Conservation (phyloP, 164 flowering plant genomes). For the Aristolochia californica region DNA sequence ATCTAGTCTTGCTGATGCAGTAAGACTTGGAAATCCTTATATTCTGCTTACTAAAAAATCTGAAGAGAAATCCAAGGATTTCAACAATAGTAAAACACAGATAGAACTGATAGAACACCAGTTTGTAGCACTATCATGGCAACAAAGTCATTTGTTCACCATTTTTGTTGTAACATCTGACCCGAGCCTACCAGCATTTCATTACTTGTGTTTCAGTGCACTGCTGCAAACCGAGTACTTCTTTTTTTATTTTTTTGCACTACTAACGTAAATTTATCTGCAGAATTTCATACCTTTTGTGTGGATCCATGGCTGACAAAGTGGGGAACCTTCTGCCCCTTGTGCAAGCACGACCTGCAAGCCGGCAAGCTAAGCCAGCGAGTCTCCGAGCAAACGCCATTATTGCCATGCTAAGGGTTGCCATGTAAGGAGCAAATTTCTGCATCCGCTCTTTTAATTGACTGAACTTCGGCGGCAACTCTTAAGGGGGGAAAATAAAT, state of each 20-base stretch:
- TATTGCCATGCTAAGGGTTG: conserved; percentile 5
- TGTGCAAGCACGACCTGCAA: conserved; percentile 45
- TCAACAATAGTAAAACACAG: too few relatives aligned
- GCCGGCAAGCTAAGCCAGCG: conserved; percentile 4
- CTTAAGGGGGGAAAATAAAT: background rate
- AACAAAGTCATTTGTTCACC: too few relatives aligned
- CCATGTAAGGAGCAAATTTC: background rate
- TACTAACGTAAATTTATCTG: conserved; percentile 4
- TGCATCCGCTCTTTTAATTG: background rate
- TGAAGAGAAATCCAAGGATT: too few relatives aligned
- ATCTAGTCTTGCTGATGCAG: too few relatives aligned
- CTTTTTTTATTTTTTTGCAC: background rate
- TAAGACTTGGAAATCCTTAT: too few relatives aligned
- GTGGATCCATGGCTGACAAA: conserved; percentile 60
- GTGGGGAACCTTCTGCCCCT: conserved; percentile 64
- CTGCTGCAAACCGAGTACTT: background rate
- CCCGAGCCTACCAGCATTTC: too few relatives aligned
- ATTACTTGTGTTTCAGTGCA: too few relatives aligned
- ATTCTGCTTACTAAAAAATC: too few relatives aligned
- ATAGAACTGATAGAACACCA: too few relatives aligned
- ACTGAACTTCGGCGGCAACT: background rate
- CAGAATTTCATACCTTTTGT: conserved; percentile 52
- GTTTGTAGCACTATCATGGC: too few relatives aligned
- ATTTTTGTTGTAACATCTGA: too few relatives aligned
- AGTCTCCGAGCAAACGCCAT: conserved; percentile 10